These are phyloP conservation scores for Amborella trichopoda DNA, from an alignment of 164 flowering plant species.

Conservation along the genomic window DNA sequence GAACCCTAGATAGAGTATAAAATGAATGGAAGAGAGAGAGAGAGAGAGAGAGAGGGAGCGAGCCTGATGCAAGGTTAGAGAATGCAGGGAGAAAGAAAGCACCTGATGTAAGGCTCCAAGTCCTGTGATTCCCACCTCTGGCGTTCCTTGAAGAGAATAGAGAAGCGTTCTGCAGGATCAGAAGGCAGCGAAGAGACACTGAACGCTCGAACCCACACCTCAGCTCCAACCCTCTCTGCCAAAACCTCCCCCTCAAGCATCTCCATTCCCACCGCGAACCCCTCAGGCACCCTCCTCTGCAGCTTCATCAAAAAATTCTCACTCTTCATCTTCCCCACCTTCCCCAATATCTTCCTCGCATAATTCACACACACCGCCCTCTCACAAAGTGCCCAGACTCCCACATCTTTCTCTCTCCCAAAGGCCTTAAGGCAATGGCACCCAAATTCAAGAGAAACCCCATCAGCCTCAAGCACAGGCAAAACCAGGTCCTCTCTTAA, in stretches of 20 bases:
- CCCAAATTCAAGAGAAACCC: constrained; percentile 37
- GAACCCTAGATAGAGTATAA: neutral
- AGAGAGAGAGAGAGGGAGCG: no score
- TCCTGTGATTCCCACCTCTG: constrained; percentile 89
- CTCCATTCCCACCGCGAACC: constrained; percentile 53
- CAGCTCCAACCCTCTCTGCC: constrained; percentile 62
- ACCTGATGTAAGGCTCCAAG: constrained; percentile 82
- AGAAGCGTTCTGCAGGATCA: constrained; percentile 66
- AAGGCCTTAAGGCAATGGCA: constrained; percentile 52
- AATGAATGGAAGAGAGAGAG: no score
- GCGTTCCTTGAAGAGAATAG: constrained; percentile 52
- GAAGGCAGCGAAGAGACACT: constrained; percentile 64
- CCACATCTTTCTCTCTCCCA: constrained; percentile 34
- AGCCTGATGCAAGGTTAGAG: neutral
- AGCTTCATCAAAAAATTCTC: constrained; percentile 66
- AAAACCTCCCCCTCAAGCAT: constrained; percentile 92
- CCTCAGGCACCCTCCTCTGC: constrained; percentile 47
- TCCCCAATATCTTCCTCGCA: constrained; percentile 45
- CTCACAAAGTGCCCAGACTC: constrained; percentile 59
- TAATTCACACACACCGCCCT: constrained; percentile 56
- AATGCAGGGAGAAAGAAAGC: neutral
- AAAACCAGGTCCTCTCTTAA: constrained; percentile 55
- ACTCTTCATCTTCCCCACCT: constrained; percentile 53
- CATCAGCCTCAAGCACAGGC: constrained; percentile 43
- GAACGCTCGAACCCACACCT: constrained; percentile 58